Evolutionary conservation across 768 basidiomycete species (phyloP), one percentile per base, ranked within the genome.

Genomic region (Panaeolus cyanescens): DNA sequence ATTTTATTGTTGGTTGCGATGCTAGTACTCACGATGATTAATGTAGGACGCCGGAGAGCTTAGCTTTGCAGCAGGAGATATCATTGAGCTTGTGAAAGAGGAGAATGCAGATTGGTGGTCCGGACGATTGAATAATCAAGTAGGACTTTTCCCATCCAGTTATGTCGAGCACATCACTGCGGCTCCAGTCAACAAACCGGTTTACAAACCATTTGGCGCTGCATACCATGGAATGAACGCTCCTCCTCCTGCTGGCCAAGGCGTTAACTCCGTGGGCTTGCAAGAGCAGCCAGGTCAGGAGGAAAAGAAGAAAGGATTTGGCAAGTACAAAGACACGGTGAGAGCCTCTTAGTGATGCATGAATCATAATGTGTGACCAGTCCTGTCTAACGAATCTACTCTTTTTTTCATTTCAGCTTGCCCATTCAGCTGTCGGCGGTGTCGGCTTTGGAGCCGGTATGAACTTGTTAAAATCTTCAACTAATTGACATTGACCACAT

Each of bases 31-130:
- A 50, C 15, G 15, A 28, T 50, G 25, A 50, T 28, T 50, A 28
- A 50, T 50, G 22, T 28, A 94, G 90, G 90, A 93, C 66, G 78
- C 82, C 12, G 85, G 89, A n/a, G 94, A 96, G 70, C 79, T 96
- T 7, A 84, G 87, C 1, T 95, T 96, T 80, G 71, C 77, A 28
- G 72, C 83, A 0, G 94, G 92, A 3, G 94, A 95, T 68, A 78
- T 86, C 45, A 83, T 96, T 61, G 90, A 92, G 60, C 81, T 96
- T 60, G 71, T 91, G 39, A 84, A 89, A 60, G 91, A 95, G 70
- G 90, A 86, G 45, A 93, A 95, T 60, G 79, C 79, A 3, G 94
- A 95, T 71, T 95, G 94, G 94, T 96, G 92, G 93, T 85, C 82
- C 7, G 93, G 94, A 28, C 79, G 73, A 62, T 67, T 81, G 59